phyloP scores from a whole-genome alignment of 1,284 basidiomycete species.

The Ganoderma lingzhi region DNA sequence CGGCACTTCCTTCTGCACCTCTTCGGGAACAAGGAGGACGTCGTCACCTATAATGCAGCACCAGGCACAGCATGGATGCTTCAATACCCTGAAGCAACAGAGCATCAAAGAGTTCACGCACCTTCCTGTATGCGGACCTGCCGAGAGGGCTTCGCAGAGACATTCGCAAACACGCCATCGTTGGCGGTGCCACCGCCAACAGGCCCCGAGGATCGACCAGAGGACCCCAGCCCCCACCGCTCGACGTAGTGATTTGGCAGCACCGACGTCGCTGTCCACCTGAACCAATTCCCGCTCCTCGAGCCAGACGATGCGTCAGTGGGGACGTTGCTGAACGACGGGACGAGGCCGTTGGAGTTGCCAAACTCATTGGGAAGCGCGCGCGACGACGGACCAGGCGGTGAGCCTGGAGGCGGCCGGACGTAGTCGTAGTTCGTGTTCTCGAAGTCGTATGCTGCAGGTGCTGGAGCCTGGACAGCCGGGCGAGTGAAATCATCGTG shows the following conservation, averaged over 20 bases:
- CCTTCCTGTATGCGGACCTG: constrained; percentile 70
- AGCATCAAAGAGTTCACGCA: constrained; percentile 40
- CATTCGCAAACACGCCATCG: constrained; percentile 97
- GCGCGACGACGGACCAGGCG: constrained; percentile 68
- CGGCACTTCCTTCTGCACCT: constrained; percentile 82
- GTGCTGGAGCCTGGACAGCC: constrained; percentile 32
- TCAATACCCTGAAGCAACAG: neutral
- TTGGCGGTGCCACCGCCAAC: constrained; percentile 83
- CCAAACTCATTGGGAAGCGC: constrained; percentile 77
- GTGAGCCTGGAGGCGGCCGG: constrained; percentile 86
- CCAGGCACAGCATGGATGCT: neutral
- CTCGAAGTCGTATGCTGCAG: constrained; percentile 85
- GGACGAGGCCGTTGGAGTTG: constrained; percentile 85
- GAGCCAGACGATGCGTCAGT: constrained; percentile 38
- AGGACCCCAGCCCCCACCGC: constrained; percentile 55
- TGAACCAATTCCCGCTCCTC: constrained; percentile 58
- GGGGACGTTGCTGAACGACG: constrained; percentile 51
- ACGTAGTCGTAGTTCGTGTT: constrained; percentile 77
- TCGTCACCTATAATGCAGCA: constrained; percentile 64
- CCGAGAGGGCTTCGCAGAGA: constrained; percentile 88
- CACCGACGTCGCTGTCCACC: constrained; percentile 62
- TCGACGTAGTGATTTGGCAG: constrained; percentile 58
- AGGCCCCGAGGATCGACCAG: constrained; percentile 53
- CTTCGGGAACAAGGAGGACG: constrained; percentile 79
- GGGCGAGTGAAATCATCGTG: neutral